A percentile compares a stretch with the other conserved stretches of the same genome.
Conservation (phyloP, 306 rosid species). For the Corylus heterophylla region DNA sequence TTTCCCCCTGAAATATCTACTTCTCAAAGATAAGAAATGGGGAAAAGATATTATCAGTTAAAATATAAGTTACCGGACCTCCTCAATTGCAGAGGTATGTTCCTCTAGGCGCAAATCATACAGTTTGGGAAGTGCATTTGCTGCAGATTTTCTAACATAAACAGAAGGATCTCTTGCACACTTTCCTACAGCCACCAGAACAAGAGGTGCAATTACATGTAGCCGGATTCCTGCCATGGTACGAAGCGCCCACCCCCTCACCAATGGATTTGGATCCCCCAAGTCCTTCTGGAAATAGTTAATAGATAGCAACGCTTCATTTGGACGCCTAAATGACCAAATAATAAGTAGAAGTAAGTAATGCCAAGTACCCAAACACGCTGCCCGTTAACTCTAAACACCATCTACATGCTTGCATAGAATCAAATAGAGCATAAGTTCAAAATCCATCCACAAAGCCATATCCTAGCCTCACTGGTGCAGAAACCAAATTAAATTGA, state of each 20-base stretch:
- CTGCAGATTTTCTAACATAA: constrained; percentile 90
- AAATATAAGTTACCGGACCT: constrained; percentile 50
- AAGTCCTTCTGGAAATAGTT: constrained; percentile 93
- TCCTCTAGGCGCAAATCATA: constrained; percentile 91
- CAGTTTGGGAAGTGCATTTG: constrained; percentile 94
- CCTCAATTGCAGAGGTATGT: constrained; percentile 67
- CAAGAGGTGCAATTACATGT: constrained; percentile 86
- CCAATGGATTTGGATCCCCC: constrained; percentile 80
- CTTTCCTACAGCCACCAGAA: constrained; percentile 81
- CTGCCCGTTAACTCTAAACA: neutral
- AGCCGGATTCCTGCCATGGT: constrained; percentile 97
- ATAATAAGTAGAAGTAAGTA: constrained; percentile 7
- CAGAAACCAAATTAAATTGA: neutral
- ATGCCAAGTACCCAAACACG: neutral
- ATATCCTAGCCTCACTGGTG: neutral
- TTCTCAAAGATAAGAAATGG: neutral
- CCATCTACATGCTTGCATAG: neutral
- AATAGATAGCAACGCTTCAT: constrained; percentile 90
- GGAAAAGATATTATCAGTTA: neutral
- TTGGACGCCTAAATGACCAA: constrained; percentile 73
- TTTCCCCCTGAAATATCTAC: neutral
- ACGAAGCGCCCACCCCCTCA: constrained; percentile 96
- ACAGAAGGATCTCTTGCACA: constrained; percentile 95
- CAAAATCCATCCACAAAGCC: neutral
- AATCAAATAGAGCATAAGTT: neutral